These are phyloP conservation scores for Atalantia buxifolia DNA, from an alignment of 345 rosid species.

Conservation along the genomic window DNA sequence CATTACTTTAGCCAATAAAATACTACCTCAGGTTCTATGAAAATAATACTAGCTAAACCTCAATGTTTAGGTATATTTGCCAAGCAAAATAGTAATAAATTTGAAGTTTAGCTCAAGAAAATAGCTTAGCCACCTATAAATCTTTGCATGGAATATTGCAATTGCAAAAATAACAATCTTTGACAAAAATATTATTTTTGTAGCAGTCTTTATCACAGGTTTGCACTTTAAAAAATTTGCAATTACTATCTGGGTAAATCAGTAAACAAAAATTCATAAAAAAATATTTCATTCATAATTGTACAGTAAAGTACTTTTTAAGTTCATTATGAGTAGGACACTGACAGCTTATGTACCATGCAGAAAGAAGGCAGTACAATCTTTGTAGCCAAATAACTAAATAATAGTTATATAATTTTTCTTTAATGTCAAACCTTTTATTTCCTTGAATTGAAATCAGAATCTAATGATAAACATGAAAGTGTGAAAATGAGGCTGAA, in stretches of 20 bases:
- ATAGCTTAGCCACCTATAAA: constrained; percentile 47
- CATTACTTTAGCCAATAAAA: not conserved
- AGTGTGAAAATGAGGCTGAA: not conserved
- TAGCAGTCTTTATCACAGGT: constrained; percentile 52
- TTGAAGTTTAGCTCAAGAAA: not conserved
- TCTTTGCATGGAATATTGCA: constrained; percentile 32
- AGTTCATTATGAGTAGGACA: not conserved
- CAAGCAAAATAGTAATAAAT: not conserved
- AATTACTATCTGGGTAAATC: not conserved
- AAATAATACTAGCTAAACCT: not conserved
- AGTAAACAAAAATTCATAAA: not conserved
- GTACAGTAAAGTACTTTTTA: not conserved
- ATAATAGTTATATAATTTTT: not conserved
- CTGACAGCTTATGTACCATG: not conserved
- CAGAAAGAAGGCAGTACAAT: not conserved
- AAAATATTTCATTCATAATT: not conserved
- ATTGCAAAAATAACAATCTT: constrained; percentile 51
- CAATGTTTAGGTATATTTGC: not conserved
- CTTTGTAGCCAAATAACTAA: not conserved
- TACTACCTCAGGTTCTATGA: not conserved
- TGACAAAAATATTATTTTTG: constrained; percentile 57
- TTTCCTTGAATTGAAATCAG: not conserved
- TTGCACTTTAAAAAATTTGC: constrained; percentile 27
- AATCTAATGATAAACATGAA: not conserved
- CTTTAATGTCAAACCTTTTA: not conserved